Conservation (phyloP, 2,329 filamentous ascomycete species). For the Endoconidiophora polonica region DNA sequence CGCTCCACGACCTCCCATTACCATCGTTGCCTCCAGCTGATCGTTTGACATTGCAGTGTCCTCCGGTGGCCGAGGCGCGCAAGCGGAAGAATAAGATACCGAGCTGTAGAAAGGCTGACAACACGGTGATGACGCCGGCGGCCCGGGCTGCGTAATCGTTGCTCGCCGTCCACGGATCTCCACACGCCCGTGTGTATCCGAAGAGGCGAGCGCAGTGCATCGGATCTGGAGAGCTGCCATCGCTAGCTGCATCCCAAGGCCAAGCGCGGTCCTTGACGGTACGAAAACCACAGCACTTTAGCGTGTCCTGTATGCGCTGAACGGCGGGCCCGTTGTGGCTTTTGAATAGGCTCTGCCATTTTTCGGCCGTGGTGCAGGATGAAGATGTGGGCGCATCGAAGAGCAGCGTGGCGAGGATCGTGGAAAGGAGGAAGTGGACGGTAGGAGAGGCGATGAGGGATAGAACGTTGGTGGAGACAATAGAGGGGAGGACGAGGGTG, state of each 20-base stretch:
- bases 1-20: no score
- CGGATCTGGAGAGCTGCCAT: constrained; percentile 25
- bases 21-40: no score
- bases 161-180: constrained; percentile 34
- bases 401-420: constrained; percentile 28
- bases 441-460: not conserved
- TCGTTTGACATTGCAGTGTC: no score
- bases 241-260: constrained; percentile 33
- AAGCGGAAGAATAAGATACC: no score
- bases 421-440: not conserved
- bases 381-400: constrained; percentile 13
- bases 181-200: constrained; percentile 30
- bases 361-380: constrained; percentile 13
- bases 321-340: constrained; percentile 34
- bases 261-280: constrained; percentile 41
- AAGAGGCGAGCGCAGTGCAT: constrained; percentile 19
- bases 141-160: no score
- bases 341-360: constrained; percentile 16
- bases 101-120: no score
- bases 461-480: not conserved
- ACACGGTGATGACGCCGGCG: no score
- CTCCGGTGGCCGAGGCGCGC: no score
- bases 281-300: constrained; percentile 50
- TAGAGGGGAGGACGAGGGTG: not conserved
- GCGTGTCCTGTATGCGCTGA: constrained; percentile 44